Percentiles rank a stretch among this genome's conserved stretches.
Evolutionary conservation across 768 basidiomycete species (phyloP).

Genomic region (Podaxis sp.): DNA sequence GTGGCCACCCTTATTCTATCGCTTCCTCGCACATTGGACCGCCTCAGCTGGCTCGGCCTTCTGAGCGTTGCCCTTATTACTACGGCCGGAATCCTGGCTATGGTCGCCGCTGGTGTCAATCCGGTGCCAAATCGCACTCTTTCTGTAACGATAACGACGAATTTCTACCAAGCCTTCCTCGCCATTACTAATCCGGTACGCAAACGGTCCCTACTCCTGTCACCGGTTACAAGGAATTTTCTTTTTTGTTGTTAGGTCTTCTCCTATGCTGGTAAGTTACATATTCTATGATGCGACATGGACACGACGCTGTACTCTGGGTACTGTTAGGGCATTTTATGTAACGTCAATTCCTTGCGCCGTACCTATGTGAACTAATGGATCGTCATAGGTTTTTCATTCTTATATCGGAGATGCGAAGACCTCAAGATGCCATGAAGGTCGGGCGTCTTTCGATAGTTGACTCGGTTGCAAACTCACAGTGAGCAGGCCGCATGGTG

Average conservation of each 20-base stretch:
- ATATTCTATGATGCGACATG: neutral
- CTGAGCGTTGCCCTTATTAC: constrained; percentile 40
- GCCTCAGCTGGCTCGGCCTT: constrained; percentile 46
- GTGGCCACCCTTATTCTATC: constrained; percentile 38
- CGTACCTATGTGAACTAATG: neutral
- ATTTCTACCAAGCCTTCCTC: constrained; percentile 48
- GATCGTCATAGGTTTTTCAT: constrained; percentile 47
- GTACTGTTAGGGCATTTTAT: constrained; percentile 5
- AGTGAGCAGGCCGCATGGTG: constrained; percentile 45
- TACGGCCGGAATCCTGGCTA: constrained; percentile 45
- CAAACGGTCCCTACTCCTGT: neutral
- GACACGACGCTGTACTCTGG: neutral
- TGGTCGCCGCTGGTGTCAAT: constrained; percentile 48
- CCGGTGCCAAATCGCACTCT: constrained; percentile 40
- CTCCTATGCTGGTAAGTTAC: constrained; percentile 4
- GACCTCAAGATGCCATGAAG: constrained; percentile 55
- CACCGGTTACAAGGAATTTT: neutral
- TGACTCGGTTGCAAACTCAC: neutral
- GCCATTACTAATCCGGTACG: constrained; percentile 53
- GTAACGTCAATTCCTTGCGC: neutral
- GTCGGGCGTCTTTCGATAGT: constrained; percentile 22
- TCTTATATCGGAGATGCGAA: constrained; percentile 54
- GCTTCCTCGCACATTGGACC: constrained; percentile 46
- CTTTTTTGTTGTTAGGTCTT: constrained; percentile 2
- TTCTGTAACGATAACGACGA: constrained; percentile 33